Conservation (phyloP, 2,329 filamentous ascomycete genomes). For the Monilinia aucupariae region DNA sequence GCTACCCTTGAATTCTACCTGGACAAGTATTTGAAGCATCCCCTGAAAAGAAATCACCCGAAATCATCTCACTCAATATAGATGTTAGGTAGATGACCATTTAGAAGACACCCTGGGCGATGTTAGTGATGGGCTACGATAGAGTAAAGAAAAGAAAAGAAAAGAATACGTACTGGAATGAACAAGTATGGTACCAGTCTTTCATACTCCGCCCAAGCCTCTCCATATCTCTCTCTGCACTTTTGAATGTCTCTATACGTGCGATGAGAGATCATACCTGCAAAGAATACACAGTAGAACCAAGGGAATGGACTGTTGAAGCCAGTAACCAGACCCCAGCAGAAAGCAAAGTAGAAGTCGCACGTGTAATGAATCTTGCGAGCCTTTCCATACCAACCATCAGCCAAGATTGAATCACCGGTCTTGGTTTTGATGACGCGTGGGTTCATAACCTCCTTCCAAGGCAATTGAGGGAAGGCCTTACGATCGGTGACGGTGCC, state of each 20-base stretch:
- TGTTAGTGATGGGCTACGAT: not conserved
- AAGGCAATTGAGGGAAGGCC: slow-evolving; percentile 86
- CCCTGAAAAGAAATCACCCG: not conserved
- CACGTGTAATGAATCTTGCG: slow-evolving; percentile 79
- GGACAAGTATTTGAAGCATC: not conserved
- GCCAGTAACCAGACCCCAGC: slow-evolving; percentile 76
- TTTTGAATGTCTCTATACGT: slow-evolving; percentile 68
- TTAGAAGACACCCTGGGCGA: slow-evolving; percentile 4
- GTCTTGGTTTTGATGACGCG: slow-evolving; percentile 67
- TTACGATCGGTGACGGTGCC: slow-evolving; percentile 65
- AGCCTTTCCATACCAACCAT: slow-evolving; percentile 80
- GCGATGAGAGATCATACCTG: slow-evolving; percentile 73
- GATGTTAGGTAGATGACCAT: not conserved
- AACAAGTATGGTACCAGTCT: slow-evolving; percentile 76
- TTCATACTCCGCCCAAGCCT: slow-evolving; percentile 78
- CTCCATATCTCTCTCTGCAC: slow-evolving; percentile 73
- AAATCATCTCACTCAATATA: not conserved
- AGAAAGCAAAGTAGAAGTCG: slow-evolving; percentile 70
- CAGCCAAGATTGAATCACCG: slow-evolving; percentile 71
- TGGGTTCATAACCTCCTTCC: slow-evolving; percentile 76
- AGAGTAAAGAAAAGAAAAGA: not conserved
- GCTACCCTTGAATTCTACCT: not conserved
- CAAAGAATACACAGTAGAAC: slow-evolving; percentile 84
- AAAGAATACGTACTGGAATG: slow-evolving; percentile 54
- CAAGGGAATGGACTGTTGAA: slow-evolving; percentile 79